These are phyloP conservation scores for Brasenia schreberi DNA, from an alignment of 164 flowering plant species.

Conservation along the genomic window DNA sequence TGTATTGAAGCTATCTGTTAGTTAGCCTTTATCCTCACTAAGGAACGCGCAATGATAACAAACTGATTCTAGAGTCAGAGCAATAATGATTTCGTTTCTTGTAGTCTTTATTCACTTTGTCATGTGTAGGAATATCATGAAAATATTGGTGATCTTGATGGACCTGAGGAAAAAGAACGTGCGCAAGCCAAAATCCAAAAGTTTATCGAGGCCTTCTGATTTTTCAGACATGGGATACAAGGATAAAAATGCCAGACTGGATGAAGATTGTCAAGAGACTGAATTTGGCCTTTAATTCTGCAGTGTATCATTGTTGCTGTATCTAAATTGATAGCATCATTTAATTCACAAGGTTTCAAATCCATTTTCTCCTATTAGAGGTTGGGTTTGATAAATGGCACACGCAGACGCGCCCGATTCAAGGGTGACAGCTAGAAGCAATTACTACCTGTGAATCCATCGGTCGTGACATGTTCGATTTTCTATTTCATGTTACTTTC, in stretches of 20 bases:
- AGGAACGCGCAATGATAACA: too few species aligned
- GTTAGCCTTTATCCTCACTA: too few species aligned
- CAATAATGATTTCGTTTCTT: not conserved
- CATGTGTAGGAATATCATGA: slow-evolving; percentile 77
- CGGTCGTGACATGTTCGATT: too few species aligned
- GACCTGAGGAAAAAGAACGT: slow-evolving; percentile 87
- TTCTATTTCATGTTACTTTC: too few species aligned
- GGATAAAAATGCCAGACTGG: not conserved
- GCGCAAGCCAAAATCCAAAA: slow-evolving; percentile 61
- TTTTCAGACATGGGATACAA: not conserved
- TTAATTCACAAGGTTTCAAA: not conserved
- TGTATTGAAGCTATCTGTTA: too few species aligned
- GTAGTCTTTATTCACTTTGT: not conserved
- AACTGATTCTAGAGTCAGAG: not conserved
- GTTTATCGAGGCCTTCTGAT: slow-evolving; percentile 59
- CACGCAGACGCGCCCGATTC: too few species aligned
- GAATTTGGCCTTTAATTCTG: not conserved
- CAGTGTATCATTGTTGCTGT: not conserved
- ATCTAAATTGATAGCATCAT: not conserved
- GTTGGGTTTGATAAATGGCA: too few species aligned
- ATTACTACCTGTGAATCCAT: too few species aligned
- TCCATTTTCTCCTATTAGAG: not conserved
- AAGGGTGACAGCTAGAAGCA: too few species aligned
- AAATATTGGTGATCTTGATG: slow-evolving; percentile 90
- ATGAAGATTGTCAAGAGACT: not conserved